Base-by-base conservation (phyloP, 345 rosid species). In the Schrenkiella parvula region DNA sequence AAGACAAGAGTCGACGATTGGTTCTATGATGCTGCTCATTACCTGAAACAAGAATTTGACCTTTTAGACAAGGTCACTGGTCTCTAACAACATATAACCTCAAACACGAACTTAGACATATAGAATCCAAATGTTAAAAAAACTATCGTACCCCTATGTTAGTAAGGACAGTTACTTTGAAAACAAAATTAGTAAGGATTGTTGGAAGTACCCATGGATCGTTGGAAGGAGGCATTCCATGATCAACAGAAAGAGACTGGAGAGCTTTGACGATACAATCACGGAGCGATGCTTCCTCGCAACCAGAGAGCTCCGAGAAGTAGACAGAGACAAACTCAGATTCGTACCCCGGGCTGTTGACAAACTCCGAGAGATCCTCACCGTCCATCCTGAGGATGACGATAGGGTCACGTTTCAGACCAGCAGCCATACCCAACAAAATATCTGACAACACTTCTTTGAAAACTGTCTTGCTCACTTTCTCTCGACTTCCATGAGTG, bases 331-430 rank as follows among this genome's bases (percentile, higher is more conserved):
- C 57, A 68, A 88, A 80, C 71, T 91, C 97, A 0, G 84, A 18
- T 72, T 95, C 98, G 71, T 83, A 95, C 67, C 72, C 63, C 4
- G 92, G 83, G 35, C 91, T 80, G 18, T 82, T 72, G 63, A 92
- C 74, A 80, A 95, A 92, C 81, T 92, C 99, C 5, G 51, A 52
- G 6, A 95, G 92, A 82, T 95, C 99, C 80, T 91, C 97, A 44
- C 99, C 98, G 59, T 95, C 96, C 42, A 95, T 92, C 44, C 97
- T 93, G 47, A 92, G 96, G 73, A 95, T 92, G 48, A 90, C 89
- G 35, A 95, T 83, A 25, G 98, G 98, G 73, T 95, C 99, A 51
- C 99, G 85, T 80, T 95, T 90, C 82, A 92, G 79, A 57, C 99
- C 97, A 23, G 92, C 88, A 14, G 99, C 99, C 99, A 95, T 90